These are phyloP conservation scores for Acanthamoeba polyphaga DNA, from an alignment of 208 protist species.

Conservation along the genomic window DNA sequence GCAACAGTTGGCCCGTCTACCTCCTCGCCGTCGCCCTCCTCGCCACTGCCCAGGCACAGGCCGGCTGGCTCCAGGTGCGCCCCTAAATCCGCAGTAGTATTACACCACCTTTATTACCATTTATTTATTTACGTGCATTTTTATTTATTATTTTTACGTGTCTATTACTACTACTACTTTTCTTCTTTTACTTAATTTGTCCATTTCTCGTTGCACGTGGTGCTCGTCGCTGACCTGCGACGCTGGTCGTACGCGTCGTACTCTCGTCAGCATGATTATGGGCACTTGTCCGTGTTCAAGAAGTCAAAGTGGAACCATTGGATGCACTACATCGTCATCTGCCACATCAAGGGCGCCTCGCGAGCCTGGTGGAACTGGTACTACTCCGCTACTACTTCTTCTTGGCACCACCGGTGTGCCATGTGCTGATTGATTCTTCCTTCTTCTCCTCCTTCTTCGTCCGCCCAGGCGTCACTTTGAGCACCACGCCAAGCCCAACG, in stretches of 20 bases:
- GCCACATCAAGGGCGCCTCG: not conserved
- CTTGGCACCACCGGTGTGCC: not conserved
- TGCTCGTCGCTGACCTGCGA: not conserved
- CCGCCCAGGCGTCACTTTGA: slow-evolving; percentile 92
- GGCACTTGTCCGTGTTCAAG: not conserved
- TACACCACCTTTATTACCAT: slow-evolving; percentile 86
- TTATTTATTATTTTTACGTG: not conserved
- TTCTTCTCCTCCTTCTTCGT: not conserved
- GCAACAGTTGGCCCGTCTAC: not conserved
- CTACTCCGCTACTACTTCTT: not conserved
- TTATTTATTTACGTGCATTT: slow-evolving; percentile 75
- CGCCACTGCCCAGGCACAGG: slow-evolving; percentile 91
- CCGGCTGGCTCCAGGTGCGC: slow-evolving; percentile 91
- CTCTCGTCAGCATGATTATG: not conserved
- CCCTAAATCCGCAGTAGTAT: slow-evolving; percentile 88
- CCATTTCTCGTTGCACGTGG: too few species aligned
- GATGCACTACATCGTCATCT: slow-evolving; percentile 10
- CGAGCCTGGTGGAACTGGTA: not conserved
- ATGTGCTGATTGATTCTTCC: slow-evolving; percentile 76
- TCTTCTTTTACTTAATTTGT: too few species aligned
- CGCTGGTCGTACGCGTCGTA: not conserved
- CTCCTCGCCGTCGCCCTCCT: slow-evolving; percentile 83
- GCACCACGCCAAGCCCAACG: slow-evolving; percentile 92
- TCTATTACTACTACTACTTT: too few species aligned
- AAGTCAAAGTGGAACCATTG: not conserved